Percentiles rank a stretch among this genome's conserved stretches.
These are phyloP conservation scores for Nicotiana undulata DNA, from an alignment of 257 asterid species.

Conservation along the genomic window DNA sequence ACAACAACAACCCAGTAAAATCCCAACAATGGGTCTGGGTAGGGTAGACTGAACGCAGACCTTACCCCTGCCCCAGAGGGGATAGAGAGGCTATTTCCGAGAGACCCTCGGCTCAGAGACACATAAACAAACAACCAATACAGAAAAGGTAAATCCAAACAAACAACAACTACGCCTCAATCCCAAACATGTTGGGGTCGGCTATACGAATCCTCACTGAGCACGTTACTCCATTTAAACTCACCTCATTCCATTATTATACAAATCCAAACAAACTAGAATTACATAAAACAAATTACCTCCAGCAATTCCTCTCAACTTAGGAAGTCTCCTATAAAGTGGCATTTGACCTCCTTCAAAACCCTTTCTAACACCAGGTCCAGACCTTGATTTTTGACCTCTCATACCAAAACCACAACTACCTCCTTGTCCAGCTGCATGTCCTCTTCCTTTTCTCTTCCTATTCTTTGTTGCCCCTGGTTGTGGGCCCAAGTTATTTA, in stretches of 20 bases:
- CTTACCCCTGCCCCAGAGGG: no score
- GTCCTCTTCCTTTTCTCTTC: constrained; percentile 95
- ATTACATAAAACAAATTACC: constrained; percentile 32
- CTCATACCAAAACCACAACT: constrained; percentile 75
- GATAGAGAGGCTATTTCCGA: no score
- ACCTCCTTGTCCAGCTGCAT: constrained; percentile 95
- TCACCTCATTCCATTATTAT: no score
- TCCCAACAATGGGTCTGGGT: no score
- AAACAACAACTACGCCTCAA: neutral
- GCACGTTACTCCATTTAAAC: no score
- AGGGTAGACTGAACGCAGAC: no score
- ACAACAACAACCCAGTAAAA: no score
- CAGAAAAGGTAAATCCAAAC: neutral
- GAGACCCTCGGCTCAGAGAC: no score
- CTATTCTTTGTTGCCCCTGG: constrained; percentile 58
- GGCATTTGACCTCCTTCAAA: constrained; percentile 97
- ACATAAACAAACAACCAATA: neutral
- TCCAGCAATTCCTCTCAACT: constrained; percentile 94
- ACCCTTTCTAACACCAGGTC: constrained; percentile 77
- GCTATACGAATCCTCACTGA: no score
- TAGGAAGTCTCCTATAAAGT: constrained; percentile 69
- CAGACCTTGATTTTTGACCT: constrained; percentile 99
- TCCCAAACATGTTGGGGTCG: no score
- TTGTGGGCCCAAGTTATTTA: constrained; percentile 87
- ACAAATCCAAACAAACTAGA: no score